Conservation (phyloP, 73 alveolate genomes). For the Paramecium primaurelia region DNA sequence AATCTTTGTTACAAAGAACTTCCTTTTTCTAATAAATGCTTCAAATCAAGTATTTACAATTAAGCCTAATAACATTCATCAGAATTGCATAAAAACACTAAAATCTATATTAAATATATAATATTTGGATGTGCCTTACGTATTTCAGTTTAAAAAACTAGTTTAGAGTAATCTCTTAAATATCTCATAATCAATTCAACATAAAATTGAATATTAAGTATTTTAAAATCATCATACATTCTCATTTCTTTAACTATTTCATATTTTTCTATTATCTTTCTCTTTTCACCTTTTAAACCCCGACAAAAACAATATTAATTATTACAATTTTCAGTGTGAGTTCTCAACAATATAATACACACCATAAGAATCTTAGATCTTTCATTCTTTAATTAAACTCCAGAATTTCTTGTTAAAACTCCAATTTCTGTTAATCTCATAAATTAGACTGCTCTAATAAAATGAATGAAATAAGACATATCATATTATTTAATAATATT, state of each 20-base stretch:
- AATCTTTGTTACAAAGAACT: neutral
- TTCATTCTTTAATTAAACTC: neutral
- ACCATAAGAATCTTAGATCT: neutral
- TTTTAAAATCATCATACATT: slow-evolving; percentile 40
- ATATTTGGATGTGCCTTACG: neutral
- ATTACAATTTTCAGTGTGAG: slow-evolving; percentile 34
- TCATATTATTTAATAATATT: neutral
- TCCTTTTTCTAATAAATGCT: neutral
- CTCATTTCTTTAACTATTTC: slow-evolving; percentile 44
- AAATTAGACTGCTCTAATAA: neutral
- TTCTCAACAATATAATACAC: neutral
- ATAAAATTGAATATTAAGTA: slow-evolving; percentile 37
- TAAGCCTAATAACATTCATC: slow-evolving; percentile 43
- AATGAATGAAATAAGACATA: neutral
- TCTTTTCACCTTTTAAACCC: slow-evolving; percentile 4
- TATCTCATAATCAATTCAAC: slow-evolving; percentile 43
- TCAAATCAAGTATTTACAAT: neutral
- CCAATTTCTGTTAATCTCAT: slow-evolving; percentile 5
- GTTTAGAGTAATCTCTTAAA: slow-evolving; percentile 22
- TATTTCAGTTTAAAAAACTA: slow-evolving; percentile 16
- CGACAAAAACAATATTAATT: slow-evolving; percentile 13
- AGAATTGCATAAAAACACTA: slow-evolving; percentile 7
- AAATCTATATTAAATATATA: neutral
- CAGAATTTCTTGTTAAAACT: slow-evolving; percentile 13
- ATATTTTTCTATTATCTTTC: slow-evolving; percentile 28